Evolutionary conservation across 495 filamentous ascomycete species (phyloP).

Genomic region (Glutinoglossum americanum): DNA sequence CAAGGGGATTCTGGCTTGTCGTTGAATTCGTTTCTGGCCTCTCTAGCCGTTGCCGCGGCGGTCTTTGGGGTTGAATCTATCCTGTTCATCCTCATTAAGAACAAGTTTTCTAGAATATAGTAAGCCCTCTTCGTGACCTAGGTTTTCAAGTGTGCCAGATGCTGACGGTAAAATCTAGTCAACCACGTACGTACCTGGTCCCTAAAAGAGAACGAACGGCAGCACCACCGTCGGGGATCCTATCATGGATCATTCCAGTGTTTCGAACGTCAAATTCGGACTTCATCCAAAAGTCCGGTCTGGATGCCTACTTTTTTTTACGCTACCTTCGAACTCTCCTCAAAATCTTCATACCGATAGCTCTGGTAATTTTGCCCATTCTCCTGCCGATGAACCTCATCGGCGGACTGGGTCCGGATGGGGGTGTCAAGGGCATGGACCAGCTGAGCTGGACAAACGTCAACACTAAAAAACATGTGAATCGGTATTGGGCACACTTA

Average conservation of each 20-base stretch:
- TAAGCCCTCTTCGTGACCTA: slow-evolving; percentile 21
- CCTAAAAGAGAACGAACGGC: slow-evolving; percentile 66
- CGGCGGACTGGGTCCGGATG: slow-evolving; percentile 40
- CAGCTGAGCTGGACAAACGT: slow-evolving; percentile 82
- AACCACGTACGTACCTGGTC: slow-evolving; percentile 79
- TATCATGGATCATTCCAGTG: slow-evolving; percentile 44
- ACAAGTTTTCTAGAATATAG: slow-evolving; percentile 71
- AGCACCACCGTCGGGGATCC: slow-evolving; percentile 45
- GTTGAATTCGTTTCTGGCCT: slow-evolving; percentile 45
- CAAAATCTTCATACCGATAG: slow-evolving; percentile 73
- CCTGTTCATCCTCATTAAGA: slow-evolving; percentile 55
- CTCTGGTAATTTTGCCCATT: slow-evolving; percentile 59
- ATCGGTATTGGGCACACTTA: slow-evolving; percentile 77
- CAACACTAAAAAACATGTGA: slow-evolving; percentile 33
- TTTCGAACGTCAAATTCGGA: slow-evolving; percentile 66
- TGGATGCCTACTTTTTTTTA: slow-evolving; percentile 96
- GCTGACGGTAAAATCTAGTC: slow-evolving; percentile 23
- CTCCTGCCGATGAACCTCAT: slow-evolving; percentile 66
- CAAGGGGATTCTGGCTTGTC: slow-evolving; percentile 25
- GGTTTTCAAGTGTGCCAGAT: not conserved
- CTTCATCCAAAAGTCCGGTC: slow-evolving; percentile 81
- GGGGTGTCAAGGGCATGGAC: slow-evolving; percentile 49
- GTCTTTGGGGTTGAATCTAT: slow-evolving; percentile 62
- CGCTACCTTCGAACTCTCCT: slow-evolving; percentile 86
- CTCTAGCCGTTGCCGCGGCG: slow-evolving; percentile 44